These are phyloP conservation scores for Paraphoma chrysanthemicola DNA, from an alignment of 2,329 filamentous ascomycete genomes.

Conservation along the genomic window DNA sequence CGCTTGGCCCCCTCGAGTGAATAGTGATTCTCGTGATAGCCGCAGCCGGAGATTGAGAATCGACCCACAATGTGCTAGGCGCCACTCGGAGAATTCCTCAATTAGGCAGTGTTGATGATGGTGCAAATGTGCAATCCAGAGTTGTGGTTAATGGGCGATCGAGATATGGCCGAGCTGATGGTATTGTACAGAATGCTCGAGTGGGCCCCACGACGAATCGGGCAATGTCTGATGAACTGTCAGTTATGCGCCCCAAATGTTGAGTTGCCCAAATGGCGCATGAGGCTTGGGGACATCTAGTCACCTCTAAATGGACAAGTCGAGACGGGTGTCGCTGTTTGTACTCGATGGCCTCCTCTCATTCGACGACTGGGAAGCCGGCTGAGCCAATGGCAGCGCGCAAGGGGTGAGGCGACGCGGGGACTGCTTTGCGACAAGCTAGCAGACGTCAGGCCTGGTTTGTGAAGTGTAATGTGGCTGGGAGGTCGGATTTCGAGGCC, in stretches of 20 bases:
- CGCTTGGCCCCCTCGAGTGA: slow-evolving; percentile 36
- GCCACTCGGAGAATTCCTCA: slow-evolving; percentile 39
- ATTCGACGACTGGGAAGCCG: slow-evolving; percentile 38
- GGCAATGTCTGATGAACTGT: slow-evolving; percentile 33
- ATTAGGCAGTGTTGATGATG: slow-evolving; percentile 33
- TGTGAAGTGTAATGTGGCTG: slow-evolving; percentile 39
- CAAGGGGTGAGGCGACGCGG: slow-evolving; percentile 39
- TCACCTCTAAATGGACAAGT: slow-evolving; percentile 44
- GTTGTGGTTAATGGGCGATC: slow-evolving; percentile 10
- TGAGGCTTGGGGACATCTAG: slow-evolving; percentile 30
- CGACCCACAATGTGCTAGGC: slow-evolving; percentile 19
- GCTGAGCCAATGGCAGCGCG: slow-evolving; percentile 43
- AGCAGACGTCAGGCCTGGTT: slow-evolving; percentile 45
- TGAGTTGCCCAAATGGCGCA: slow-evolving; percentile 25
- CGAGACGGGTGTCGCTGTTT: slow-evolving; percentile 34
- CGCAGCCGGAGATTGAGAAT: slow-evolving; percentile 25
- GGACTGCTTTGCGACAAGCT: slow-evolving; percentile 37
- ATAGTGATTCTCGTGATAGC: slow-evolving; percentile 42
- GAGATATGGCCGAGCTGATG: slow-evolving; percentile 7
- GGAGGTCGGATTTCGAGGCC: slow-evolving; percentile 37
- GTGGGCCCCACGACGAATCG: slow-evolving; percentile 21
- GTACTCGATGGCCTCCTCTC: slow-evolving; percentile 30
- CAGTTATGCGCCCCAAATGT: slow-evolving; percentile 22
- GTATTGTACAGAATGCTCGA: slow-evolving; percentile 33
- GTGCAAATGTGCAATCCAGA: slow-evolving; percentile 26